A percentile compares a stretch with the other conserved stretches of the same genome.
phyloP scores from a whole-genome alignment of 2,329 filamentous ascomycete genomes.

The Thermochaetoides dissita region DNA sequence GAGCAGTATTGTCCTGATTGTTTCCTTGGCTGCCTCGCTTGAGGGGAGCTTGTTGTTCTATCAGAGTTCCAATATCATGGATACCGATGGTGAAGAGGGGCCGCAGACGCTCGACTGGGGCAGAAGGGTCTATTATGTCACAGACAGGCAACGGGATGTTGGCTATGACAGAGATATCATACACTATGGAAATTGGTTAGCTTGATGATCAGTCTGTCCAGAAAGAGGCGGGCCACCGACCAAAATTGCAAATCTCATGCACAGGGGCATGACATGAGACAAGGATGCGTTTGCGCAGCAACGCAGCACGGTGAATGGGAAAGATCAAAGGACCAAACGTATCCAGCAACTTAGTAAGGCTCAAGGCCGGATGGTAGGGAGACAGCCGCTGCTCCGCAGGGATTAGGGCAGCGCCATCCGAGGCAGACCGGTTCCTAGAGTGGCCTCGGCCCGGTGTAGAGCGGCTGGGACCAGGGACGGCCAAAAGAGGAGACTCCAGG shows the following conservation, averaged over 20 bases:
- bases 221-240: constrained; percentile 31
- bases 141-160: constrained; percentile 67
- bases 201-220: too few relatives aligned
- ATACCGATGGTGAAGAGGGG: constrained; percentile 90
- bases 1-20: constrained; percentile 21
- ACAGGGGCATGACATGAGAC: constrained; percentile 80
- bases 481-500: constrained; percentile 36
- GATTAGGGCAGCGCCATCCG: constrained; percentile 45
- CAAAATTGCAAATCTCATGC: constrained; percentile 74
- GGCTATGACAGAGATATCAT: constrained; percentile 82
- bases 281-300: constrained; percentile 76
- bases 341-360: constrained; percentile 62
- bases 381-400: constrained; percentile 54
- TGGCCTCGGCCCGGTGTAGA: constrained; percentile 29
- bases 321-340: constrained; percentile 85
- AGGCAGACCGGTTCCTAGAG: constrained; percentile 43
- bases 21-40: constrained; percentile 16
- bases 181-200: constrained; percentile 43
- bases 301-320: constrained; percentile 72
- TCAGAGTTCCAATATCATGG: constrained; percentile 74
- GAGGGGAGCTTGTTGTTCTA: constrained; percentile 34
- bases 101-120: constrained; percentile 51
- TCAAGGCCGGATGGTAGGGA: constrained; percentile 73
- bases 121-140: constrained; percentile 51
- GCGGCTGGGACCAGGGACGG: constrained; percentile 25